Evolutionary conservation across 1,139 yeast species (phyloP), one percentile per base, ranked within the genome.

Genomic region (Candida dubliniensis): DNA sequence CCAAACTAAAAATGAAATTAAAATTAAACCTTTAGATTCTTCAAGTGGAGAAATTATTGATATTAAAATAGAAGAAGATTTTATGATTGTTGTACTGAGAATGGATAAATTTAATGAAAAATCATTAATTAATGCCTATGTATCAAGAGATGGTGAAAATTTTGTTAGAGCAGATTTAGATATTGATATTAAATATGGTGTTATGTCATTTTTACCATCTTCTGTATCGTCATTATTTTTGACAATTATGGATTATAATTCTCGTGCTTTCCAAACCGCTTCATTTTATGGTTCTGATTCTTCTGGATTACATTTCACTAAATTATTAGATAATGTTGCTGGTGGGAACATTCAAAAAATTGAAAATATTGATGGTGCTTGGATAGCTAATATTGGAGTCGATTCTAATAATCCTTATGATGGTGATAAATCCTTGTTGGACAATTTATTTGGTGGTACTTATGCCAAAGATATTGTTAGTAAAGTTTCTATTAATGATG

Each of bases 351-450:
- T 82, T 18, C 74, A 71, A 35, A 79, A 79, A 50, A 71, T 83
- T 8, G 76, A 81, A 50, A 74, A 74, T n/a, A 71, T 85, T 34
- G 90, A 85, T 49, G 95, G 95, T 11, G 79, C 81, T 14, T 79
- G 89, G 84, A 58, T 85, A 38, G 79, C 82, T n/a, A 78, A 77
- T 50, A 55, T 57, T 12, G 55, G 71, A 14, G 56, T 64, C 14
- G 64, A 61, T 9, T 65, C 61, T 9, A 31, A 29, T 2, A 49
- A 43, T 14, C 50, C 47, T 11, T 45, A 43, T 2, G 51, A 52
- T 8, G 55, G 51, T 8, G 58, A 53, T 4, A 55, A 60, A 35
- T 47, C 64, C 0, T 45, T 64, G 4, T 49, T 66, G 30, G 73
- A 69, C 49, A 47, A 55, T n/a, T 41, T 58, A 14, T 56, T 64